Base-by-base conservation (phyloP, 2,329 filamentous ascomycete species). In the Hirsutella thompsonii region DNA sequence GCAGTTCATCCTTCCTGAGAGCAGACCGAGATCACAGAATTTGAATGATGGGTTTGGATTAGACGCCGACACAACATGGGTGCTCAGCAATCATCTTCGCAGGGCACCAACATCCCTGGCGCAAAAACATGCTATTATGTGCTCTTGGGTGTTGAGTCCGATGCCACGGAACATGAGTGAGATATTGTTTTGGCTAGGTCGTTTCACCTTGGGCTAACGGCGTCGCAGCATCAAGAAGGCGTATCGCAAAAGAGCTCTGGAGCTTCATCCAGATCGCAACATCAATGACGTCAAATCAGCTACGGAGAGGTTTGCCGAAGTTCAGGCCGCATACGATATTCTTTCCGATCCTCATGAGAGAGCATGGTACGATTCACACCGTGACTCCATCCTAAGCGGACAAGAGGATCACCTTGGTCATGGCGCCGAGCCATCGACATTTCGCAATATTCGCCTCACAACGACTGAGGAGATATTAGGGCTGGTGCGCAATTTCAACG, bases 361-460 rank as follows among this genome's bases (percentile, higher is more conserved):
- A 51, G 83, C 89, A 26, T 98, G 92, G 92, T 98, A 98, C 64
- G 90, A 98, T 62, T 88, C 88, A 3, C 92, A 98, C 57, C 81
- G 87, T 45, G 81, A 88, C 50, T 79, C 83, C 39, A 93, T 96
- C 46, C 66, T 96, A 46, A 74, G 75, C 23, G 82, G 81, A 32
- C 70, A 75, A 43, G 75, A 79, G 41, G 49, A 57, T 26, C 59
- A 60, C 6, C 23, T 26, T 21, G 62, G 60, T 21, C 61, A 57
- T 30, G 64, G 61, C 18, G 61, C 64, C 37, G 70, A 68, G 29
- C 68, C 75, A 41, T 78, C 76, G 49, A 78, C 81, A 36, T 73
- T 69, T 49, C 63, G 81, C 49, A 81, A 87, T 55, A 72, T 86
- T 46, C 77, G 75, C 39, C 69, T 93, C 47, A 94, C 86, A 8